Conservation (phyloP, 2,329 filamentous ascomycete species). For the Colletotrichum trifolii region DNA sequence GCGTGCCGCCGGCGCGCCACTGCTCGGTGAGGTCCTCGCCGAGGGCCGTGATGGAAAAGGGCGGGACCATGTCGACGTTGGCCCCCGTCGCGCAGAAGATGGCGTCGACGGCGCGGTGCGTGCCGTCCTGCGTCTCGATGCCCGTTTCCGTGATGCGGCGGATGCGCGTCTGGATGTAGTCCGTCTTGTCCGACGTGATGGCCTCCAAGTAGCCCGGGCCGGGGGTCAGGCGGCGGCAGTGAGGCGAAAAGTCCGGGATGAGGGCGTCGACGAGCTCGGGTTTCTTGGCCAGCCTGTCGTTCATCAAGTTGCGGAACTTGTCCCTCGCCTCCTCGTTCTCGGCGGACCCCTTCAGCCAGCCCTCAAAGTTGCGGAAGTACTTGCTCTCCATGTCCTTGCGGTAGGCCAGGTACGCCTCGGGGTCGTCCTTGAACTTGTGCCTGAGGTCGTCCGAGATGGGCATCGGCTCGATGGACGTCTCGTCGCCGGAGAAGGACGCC, state of each 20-base stretch:
- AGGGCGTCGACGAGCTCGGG: constrained; percentile 66
- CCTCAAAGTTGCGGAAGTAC: constrained; percentile 69
- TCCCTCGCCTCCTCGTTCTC: constrained; percentile 60
- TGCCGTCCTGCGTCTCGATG: constrained; percentile 69
- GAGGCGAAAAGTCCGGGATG: constrained; percentile 71
- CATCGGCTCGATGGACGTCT: constrained; percentile 67
- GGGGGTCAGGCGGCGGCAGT: constrained; percentile 73
- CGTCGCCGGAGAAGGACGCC: constrained; percentile 66
- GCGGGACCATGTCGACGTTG: constrained; percentile 67
- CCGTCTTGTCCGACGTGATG: constrained; percentile 69
- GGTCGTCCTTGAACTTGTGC: constrained; percentile 67
- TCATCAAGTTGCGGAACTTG: constrained; percentile 64
- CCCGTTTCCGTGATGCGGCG: constrained; percentile 67
- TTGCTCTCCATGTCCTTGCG: constrained; percentile 67
- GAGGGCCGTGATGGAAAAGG: constrained; percentile 68
- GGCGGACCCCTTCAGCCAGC: constrained; percentile 64
- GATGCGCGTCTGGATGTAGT: constrained; percentile 68
- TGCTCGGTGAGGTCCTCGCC: constrained; percentile 64
- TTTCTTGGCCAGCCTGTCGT: constrained; percentile 61
- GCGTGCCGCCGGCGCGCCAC: constrained; percentile 66
- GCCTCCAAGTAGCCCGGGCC: constrained; percentile 76
- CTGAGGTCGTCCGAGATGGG: constrained; percentile 63
- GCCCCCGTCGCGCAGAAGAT: constrained; percentile 77
- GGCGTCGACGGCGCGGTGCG: constrained; percentile 68
- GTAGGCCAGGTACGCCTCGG: constrained; percentile 68